phyloP scores from a whole-genome alignment of 345 rosid genomes.

The Microcos paniculata region DNA sequence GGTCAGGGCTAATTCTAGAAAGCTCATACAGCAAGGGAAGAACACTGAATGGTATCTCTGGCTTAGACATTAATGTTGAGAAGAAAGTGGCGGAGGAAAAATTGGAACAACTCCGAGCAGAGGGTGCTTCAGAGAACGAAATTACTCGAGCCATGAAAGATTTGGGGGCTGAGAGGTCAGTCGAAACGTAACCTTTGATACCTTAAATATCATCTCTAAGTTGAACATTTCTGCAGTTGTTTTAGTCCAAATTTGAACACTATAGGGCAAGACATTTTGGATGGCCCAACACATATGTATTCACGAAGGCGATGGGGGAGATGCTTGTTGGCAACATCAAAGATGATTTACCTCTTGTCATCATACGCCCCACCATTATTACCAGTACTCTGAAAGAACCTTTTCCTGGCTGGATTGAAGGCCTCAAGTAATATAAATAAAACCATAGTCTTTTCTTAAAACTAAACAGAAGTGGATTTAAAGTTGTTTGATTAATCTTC shows the following conservation, averaged over 20 bases:
- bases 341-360: conserved; percentile 45
- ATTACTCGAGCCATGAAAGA: conserved; percentile 55
- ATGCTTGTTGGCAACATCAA: conserved; percentile 54
- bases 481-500: too few species aligned
- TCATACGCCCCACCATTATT: conserved; percentile 66
- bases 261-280: conserved; percentile 68
- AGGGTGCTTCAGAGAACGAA: conserved; percentile 33
- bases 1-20: conserved; percentile 46
- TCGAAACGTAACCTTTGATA: not conserved
- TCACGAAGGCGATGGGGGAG: conserved; percentile 86
- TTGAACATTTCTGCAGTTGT: not conserved
- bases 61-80: conserved; percentile 55
- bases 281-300: conserved; percentile 85
- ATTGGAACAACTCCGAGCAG: conserved; percentile 38
- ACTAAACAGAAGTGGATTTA: too few species aligned
- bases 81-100: conserved; percentile 39
- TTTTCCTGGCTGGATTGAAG: conserved; percentile 88
- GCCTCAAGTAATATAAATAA: conserved; percentile 50
- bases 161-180: conserved; percentile 56
- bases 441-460: too few species aligned
- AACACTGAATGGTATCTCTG: conserved; percentile 46
- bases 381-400: conserved; percentile 74
- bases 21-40: conserved; percentile 47
- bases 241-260: not conserved
- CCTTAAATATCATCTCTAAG: too few species aligned